Evolutionary conservation across 2,329 filamentous ascomycete species (phyloP).

Genomic region (Pseudocercospora crystallina): DNA sequence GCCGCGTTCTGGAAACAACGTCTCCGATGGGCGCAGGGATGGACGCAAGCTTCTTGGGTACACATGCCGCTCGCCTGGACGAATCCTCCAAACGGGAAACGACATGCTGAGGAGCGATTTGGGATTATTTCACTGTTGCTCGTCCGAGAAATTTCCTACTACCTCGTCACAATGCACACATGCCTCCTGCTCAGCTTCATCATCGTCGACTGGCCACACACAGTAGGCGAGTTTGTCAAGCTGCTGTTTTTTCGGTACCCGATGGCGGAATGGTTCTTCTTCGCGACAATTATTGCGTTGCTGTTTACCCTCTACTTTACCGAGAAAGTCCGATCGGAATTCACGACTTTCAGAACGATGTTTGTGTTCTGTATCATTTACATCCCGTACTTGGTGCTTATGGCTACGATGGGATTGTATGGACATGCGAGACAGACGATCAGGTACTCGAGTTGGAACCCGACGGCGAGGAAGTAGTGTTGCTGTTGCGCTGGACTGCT

Average conservation of each 20-base stretch:
- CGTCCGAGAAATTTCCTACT: slow-evolving; percentile 49
- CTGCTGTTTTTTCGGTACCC: slow-evolving; percentile 52
- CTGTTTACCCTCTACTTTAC: slow-evolving; percentile 50
- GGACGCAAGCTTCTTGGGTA: slow-evolving; percentile 49
- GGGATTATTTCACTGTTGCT: slow-evolving; percentile 48
- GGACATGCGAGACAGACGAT: slow-evolving; percentile 49
- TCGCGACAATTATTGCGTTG: slow-evolving; percentile 41
- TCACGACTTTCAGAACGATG: slow-evolving; percentile 44
- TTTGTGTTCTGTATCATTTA: slow-evolving; percentile 45
- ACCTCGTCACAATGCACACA: slow-evolving; percentile 51
- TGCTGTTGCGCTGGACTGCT: too few relatives aligned
- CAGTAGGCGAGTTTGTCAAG: slow-evolving; percentile 38
- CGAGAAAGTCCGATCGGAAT: slow-evolving; percentile 47
- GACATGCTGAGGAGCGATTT: slow-evolving; percentile 41
- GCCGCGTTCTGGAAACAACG: slow-evolving; percentile 51
- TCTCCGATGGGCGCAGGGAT: slow-evolving; percentile 53
- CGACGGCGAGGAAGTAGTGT: slow-evolving; percentile 39
- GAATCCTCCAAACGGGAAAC: slow-evolving; percentile 39
- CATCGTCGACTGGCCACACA: slow-evolving; percentile 46
- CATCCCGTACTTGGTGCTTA: slow-evolving; percentile 46
- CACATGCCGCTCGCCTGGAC: slow-evolving; percentile 47
- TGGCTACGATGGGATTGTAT: slow-evolving; percentile 48
- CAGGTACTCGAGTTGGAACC: slow-evolving; percentile 50
- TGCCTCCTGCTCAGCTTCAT: slow-evolving; percentile 49
- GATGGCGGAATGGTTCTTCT: slow-evolving; percentile 47